Base-by-base conservation (phyloP, 2,329 filamentous ascomycete genomes). In the Sphaceloma murrayae region DNA sequence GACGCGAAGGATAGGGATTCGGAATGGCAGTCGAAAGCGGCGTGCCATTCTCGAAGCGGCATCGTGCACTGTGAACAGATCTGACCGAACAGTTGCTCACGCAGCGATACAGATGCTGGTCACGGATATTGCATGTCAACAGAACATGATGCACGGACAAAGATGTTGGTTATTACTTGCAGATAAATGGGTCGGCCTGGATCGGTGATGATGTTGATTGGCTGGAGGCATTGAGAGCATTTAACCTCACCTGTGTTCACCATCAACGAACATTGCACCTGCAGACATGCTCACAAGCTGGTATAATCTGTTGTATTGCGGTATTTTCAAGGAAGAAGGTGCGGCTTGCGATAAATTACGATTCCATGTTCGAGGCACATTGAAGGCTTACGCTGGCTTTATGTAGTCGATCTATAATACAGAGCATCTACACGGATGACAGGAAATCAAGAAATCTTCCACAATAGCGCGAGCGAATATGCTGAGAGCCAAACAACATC, bases 1-100 rank as follows among this genome's bases (percentile, higher is more conserved):
- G 62, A 94, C 78, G 60, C 79, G 78, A 62, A 84, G 86, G 57
- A 88, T 66, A 49, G 78, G 69, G 52, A 71, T 67, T 53, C 63
- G 66, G 54, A 69, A 60, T 27, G 56, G 56, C 19, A 58, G 53
- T 16, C 40, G 30, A 29, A 45, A 26, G 17, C 24, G 36, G 30
- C 43, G 43, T 14, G 46, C 48, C 46, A 44, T 47, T 22, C 11
- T 43, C 30, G 34, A 29, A 38, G 16, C 13, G 24, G 22, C 42
- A 45, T 45, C 13, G 34, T 45, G 31, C 11, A 6, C 42, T 17
- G 13, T 19, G 13, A 14, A 22, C 5, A 29, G 36, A 26, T 40
- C 36, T 11, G 21, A 30, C 9, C 30, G 36, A 40, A 19, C 36
- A 40, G 36, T 18, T 40, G 24, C 26, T 18, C 24, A 27, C 24